Percentiles rank a stretch among this genome's conserved stretches.
These are phyloP conservation scores for Pinus tabuliformis DNA, from an alignment of 75 land plant genomes.

Conservation along the genomic window DNA sequence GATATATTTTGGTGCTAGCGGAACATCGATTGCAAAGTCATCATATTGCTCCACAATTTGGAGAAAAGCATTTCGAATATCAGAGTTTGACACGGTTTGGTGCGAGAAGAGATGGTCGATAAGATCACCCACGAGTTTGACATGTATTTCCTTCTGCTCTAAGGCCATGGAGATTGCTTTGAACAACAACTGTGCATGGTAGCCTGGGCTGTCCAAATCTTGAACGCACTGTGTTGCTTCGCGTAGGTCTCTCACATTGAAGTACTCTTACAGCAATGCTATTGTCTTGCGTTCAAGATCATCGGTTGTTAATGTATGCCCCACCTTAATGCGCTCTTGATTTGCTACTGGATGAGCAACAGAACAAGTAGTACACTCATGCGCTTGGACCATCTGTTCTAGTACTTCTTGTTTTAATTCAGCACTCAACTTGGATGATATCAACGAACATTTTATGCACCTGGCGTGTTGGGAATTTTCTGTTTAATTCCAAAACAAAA, in stretches of 20 bases:
- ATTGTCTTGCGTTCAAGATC: constrained; percentile 52
- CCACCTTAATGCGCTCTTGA: no score
- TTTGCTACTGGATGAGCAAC: no score
- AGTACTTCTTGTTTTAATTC: background rate
- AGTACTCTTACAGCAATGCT: constrained; percentile 77
- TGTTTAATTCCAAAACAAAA: no score
- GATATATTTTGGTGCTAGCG: constrained; percentile 63
- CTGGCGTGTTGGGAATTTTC: no score
- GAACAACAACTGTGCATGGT: constrained; percentile 65
- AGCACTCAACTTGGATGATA: constrained; percentile 4
- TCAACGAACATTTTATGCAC: background rate
- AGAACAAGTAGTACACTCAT: no score
- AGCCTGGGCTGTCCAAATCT: constrained; percentile 66
- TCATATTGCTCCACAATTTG: constrained; percentile 52
- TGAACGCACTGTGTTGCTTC: constrained; percentile 80
- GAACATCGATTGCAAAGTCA: constrained; percentile 71
- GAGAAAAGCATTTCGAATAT: constrained; percentile 59
- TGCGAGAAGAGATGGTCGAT: constrained; percentile 38
- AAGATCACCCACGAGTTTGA: constrained; percentile 50
- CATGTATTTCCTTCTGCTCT: constrained; percentile 47
- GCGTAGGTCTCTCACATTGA: constrained; percentile 42
- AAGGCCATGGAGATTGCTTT: constrained; percentile 61
- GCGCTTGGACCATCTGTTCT: no score
- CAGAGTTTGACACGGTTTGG: constrained; percentile 33
- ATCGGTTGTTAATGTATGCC: background rate